A percentile compares a stretch with the other conserved stretches of the same genome.
phyloP scores from a whole-genome alignment of 495 filamentous ascomycete species.

The Cenococcum geophilum region DNA sequence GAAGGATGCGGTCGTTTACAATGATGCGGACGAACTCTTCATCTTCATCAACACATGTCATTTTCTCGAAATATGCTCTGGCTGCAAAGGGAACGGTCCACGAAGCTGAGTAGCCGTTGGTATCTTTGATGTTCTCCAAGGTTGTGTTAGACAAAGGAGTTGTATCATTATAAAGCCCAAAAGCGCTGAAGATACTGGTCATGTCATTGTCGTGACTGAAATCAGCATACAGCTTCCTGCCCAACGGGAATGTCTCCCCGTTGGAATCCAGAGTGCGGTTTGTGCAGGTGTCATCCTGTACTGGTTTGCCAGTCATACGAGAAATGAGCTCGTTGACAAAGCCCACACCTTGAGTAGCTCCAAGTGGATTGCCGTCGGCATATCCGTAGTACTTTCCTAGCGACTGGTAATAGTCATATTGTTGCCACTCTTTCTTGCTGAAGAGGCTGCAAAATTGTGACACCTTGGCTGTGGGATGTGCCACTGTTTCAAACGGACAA shows the following conservation, averaged over 20 bases:
- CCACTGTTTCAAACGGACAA: slow-evolving; percentile 74
- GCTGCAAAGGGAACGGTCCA: slow-evolving; percentile 78
- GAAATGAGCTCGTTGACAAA: slow-evolving; percentile 80
- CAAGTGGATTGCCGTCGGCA: slow-evolving; percentile 67
- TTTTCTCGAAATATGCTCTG: slow-evolving; percentile 76
- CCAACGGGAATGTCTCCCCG: slow-evolving; percentile 60
- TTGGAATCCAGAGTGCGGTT: slow-evolving; percentile 65
- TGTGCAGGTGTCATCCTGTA: slow-evolving; percentile 62
- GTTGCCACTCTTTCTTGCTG: slow-evolving; percentile 58
- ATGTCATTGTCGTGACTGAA: slow-evolving; percentile 87
- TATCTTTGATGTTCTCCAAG: slow-evolving; percentile 40
- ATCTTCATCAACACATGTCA: slow-evolving; percentile 51
- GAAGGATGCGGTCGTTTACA: slow-evolving; percentile 75
- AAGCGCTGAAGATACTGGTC: slow-evolving; percentile 61
- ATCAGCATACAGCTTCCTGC: slow-evolving; percentile 64
- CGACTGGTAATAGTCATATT: slow-evolving; percentile 71
- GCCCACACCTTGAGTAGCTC: slow-evolving; percentile 74
- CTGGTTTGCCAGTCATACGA: slow-evolving; percentile 59
- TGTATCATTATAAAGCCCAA: slow-evolving; percentile 66
- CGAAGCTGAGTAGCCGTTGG: slow-evolving; percentile 57
- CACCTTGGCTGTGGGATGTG: slow-evolving; percentile 39
- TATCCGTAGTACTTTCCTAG: slow-evolving; percentile 78
- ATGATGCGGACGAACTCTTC: slow-evolving; percentile 66
- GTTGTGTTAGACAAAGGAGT: slow-evolving; percentile 45
- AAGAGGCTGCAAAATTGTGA: slow-evolving; percentile 72